Evolutionary conservation across 2,329 filamentous ascomycete genomes (phyloP), one percentile per base, ranked within the genome.

Genomic region (Pseudofabraea citricarpa): DNA sequence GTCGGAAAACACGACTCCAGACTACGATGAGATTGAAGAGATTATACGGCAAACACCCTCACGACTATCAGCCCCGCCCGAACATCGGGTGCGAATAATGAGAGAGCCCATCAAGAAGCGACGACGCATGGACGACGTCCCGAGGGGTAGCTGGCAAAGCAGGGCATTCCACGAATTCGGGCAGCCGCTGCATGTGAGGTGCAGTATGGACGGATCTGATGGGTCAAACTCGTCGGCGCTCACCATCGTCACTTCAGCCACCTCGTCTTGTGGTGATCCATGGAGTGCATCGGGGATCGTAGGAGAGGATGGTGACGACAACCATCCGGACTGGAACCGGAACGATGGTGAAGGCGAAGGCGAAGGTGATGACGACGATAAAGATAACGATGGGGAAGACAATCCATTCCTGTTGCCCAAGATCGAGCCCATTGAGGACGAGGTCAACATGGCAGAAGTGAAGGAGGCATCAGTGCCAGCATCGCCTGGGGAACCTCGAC

Each of bases 361-460:
- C 16, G 64, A 69, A 5, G 70, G 73, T 41, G 70, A 74, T 31
- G 51, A 56, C 5, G 51, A 52, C 1, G 50, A 52, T 27, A 59
- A 66, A 29, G 52, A 37, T 22, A 64, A 68, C 4, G 70, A 73
- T 41, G 70, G 74, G 32, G 51, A 57, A 7, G 51, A 53, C 1
- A 49, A 51, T 27, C 59, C 66, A 27, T 51, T 74, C 36, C 56
- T 71, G 12, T 61, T 74, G 6, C 74, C 75, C 6, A 83, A 83
- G 57, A 53, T 76, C 9, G 79, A 82, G 52, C 75, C 77, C 2
- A 47, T 67, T 37, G 78, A 82, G 37, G 74, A 81, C 31, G 66
- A 73, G 45, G 67, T 79, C 46, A 68, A 72, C 38, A 66, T 81
- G 49, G 67, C 72, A 37, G 70, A 77, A 21, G 56, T 81, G 21